Evolutionary conservation across 495 filamentous ascomycete species (phyloP).

Genomic region (Neurospora terricola): DNA sequence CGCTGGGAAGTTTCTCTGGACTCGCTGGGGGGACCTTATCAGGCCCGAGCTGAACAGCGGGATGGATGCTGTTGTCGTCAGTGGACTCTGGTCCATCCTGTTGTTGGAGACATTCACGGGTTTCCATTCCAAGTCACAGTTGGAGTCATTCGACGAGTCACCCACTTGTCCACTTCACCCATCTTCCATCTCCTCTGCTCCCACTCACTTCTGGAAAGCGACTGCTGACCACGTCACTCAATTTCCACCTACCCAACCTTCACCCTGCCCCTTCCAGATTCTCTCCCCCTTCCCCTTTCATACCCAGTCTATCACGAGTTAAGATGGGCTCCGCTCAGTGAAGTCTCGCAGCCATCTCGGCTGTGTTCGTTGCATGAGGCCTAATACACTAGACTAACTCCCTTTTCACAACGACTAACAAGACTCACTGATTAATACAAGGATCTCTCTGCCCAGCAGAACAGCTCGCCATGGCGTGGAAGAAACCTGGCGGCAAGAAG

Average conservation of each 20-base stretch:
- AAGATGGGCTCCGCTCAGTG: constrained; percentile 21
- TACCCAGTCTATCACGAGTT: background rate
- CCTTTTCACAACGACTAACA: background rate
- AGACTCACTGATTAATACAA: background rate
- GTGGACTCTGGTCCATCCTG: background rate
- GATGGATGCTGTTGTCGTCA: background rate
- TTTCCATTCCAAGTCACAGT: background rate
- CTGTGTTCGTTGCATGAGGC: constrained; percentile 11
- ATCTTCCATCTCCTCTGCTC: background rate
- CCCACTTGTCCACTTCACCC: background rate
- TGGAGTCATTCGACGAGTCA: background rate
- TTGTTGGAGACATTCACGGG: background rate
- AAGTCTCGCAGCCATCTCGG: constrained; percentile 19
- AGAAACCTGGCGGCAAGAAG: constrained; percentile 30
- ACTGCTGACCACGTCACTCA: background rate
- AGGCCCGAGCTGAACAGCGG: background rate
- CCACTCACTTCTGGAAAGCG: background rate
- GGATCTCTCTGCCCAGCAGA: background rate
- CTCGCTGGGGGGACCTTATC: background rate
- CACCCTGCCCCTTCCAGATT: background rate
- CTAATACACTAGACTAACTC: background rate
- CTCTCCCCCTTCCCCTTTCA: background rate
- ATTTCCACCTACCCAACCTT: background rate
- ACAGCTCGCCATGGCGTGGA: constrained; percentile 34
- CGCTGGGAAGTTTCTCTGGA: background rate